These are phyloP conservation scores for Trichoderma sp. DNA, from an alignment of 2,329 filamentous ascomycete species.

Conservation along the genomic window DNA sequence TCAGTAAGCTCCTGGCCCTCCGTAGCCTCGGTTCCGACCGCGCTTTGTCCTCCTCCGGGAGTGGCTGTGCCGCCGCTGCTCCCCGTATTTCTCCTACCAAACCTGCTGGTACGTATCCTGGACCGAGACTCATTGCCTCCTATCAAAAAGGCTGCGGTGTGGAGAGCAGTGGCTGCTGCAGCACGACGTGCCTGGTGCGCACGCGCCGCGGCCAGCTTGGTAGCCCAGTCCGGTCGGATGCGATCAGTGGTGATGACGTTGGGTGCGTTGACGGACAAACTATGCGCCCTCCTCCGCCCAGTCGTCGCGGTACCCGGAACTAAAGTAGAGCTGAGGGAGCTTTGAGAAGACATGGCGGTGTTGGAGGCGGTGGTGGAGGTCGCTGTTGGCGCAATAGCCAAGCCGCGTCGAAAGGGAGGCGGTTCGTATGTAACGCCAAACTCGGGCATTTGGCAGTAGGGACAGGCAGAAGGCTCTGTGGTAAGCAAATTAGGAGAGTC, in stretches of 20 bases:
- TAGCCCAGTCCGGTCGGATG: slow-evolving; percentile 91
- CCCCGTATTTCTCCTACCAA: slow-evolving; percentile 57
- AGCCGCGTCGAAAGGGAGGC: slow-evolving; percentile 82
- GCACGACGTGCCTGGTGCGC: slow-evolving; percentile 83
- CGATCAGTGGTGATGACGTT: slow-evolving; percentile 90
- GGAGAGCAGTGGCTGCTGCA: slow-evolving; percentile 88
- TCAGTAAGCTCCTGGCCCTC: slow-evolving; percentile 34
- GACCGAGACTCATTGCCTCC: slow-evolving; percentile 60
- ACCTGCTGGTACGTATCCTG: slow-evolving; percentile 50
- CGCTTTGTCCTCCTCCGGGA: slow-evolving; percentile 31
- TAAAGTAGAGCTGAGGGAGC: slow-evolving; percentile 68
- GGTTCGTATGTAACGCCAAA: slow-evolving; percentile 95
- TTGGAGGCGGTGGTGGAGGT: slow-evolving; percentile 40
- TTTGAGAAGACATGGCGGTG: slow-evolving; percentile 83
- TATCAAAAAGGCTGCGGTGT: slow-evolving; percentile 93
- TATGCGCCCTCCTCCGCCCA: slow-evolving; percentile 54
- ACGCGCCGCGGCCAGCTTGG: slow-evolving; percentile 81
- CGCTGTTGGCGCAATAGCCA: slow-evolving; percentile 61
- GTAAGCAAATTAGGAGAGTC: slow-evolving; percentile 68
- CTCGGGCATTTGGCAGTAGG: slow-evolving; percentile 92
- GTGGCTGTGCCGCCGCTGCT: slow-evolving; percentile 36
- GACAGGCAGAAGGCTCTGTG: slow-evolving; percentile 88
- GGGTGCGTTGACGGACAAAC: slow-evolving; percentile 77
- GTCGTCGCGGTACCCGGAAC: slow-evolving; percentile 43
- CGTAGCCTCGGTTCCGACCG: slow-evolving; percentile 23